Conservation (phyloP, 495 filamentous ascomycete species). For the Talaromyces proteolyticus region DNA sequence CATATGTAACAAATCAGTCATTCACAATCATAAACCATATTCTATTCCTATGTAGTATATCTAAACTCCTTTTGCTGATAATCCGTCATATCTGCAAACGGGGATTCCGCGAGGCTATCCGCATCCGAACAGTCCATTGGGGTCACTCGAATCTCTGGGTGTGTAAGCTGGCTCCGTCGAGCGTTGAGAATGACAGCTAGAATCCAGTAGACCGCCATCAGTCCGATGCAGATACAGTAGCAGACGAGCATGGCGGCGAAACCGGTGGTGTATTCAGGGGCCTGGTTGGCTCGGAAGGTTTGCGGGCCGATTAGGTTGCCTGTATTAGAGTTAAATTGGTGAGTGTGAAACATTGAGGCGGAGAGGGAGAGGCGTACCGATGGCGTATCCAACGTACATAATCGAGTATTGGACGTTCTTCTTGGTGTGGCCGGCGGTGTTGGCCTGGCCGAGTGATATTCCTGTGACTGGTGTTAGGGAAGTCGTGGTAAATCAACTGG, state of each 20-base stretch:
- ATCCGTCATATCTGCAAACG: constrained; percentile 23
- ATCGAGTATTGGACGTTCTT: constrained; percentile 21
- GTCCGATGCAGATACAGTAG: constrained; percentile 19
- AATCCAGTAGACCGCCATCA: constrained; percentile 23
- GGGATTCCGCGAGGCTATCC: constrained; percentile 3
- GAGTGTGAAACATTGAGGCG: too few species aligned
- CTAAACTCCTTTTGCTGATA: constrained; percentile 21
- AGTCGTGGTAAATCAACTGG: not conserved
- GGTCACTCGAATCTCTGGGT: not conserved
- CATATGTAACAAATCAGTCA: not conserved
- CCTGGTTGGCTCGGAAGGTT: constrained; percentile 49
- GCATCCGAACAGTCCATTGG: not conserved
- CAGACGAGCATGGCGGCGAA: constrained; percentile 24
- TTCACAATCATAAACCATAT: not conserved
- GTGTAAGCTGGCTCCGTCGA: not conserved
- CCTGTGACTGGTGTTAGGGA: not conserved
- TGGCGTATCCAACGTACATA: constrained; percentile 23
- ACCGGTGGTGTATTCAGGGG: constrained; percentile 35
- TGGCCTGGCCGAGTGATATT: constrained; percentile 31
- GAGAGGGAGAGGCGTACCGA: constrained; percentile 18
- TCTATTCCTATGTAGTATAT: constrained; percentile 12
- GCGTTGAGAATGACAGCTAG: constrained; percentile 16
- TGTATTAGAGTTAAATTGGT: too few species aligned
- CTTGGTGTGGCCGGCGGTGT: constrained; percentile 31
- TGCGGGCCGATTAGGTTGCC: constrained; percentile 59